Evolutionary conservation across 2,329 filamentous ascomycete genomes (phyloP).

Genomic region (Amauroascus verrucosus): DNA sequence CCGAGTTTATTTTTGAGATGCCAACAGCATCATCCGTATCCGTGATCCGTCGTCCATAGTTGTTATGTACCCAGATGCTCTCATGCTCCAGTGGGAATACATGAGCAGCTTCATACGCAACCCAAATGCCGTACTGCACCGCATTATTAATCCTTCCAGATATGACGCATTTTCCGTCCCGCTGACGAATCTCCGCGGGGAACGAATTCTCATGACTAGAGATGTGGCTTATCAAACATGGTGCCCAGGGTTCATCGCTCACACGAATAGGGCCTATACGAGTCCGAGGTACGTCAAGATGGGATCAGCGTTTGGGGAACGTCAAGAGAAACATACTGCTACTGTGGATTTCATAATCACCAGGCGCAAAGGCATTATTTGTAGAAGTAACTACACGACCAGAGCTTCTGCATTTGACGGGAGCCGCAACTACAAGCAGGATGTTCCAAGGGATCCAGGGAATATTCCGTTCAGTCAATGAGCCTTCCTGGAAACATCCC

Average conservation of each 20-base stretch:
- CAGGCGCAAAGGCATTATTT: no score
- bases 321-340: not conserved
- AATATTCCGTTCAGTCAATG: no score
- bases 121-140: conserved; percentile 11
- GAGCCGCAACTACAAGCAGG: no score
- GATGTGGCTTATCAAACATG: conserved; percentile 11
- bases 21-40: conserved; percentile 12
- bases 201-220: conserved; percentile 15
- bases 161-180: conserved; percentile 20
- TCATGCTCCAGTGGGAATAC: conserved; percentile 21
- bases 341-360: no score
- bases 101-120: conserved; percentile 20
- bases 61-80: conserved; percentile 16
- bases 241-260: conserved; percentile 16
- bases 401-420: no score
- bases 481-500: no score
- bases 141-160: conserved; percentile 14
- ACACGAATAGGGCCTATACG: conserved; percentile 16
- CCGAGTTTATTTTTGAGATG: conserved; percentile 15
- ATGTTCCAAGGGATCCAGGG: no score
- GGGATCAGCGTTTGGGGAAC: no score
- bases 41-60: conserved; percentile 18
- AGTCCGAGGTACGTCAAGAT: no score
- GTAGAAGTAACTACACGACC: no score
- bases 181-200: conserved; percentile 17